Evolutionary conservation across 106 monocot genomes (phyloP).

Genomic region (Cymbidium sinense): DNA sequence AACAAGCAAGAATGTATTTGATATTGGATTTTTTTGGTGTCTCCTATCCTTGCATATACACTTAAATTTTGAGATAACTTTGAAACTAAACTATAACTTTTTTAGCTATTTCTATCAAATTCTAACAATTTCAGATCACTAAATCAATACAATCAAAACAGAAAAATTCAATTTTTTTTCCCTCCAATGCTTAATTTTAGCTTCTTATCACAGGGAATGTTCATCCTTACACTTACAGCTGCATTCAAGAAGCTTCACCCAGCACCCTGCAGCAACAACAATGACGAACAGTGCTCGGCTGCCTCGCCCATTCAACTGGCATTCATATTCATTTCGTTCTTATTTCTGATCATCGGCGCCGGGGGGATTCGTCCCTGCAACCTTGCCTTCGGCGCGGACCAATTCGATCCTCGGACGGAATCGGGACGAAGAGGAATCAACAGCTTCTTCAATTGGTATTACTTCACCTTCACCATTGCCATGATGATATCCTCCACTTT

Average conservation of each 20-base stretch:
- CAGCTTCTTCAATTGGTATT: conserved; percentile 99
- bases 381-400: conserved; percentile 86
- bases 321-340: conserved; percentile 41
- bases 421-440: conserved; percentile 56
- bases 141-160: too few relatives aligned
- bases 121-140: too few relatives aligned
- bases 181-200: not conserved
- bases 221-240: conserved; percentile 54
- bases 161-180: too few relatives aligned
- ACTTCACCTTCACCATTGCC: conserved; percentile 69
- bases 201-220: conserved; percentile 55
- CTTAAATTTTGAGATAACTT: too few relatives aligned
- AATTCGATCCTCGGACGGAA: conserved; percentile 68
- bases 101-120: too few relatives aligned
- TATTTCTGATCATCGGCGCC: conserved; percentile 52
- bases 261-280: conserved; percentile 20
- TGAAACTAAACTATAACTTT: too few relatives aligned
- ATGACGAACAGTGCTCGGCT: conserved; percentile 19
- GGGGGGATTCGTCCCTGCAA: conserved; percentile 89
- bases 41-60: too few relatives aligned
- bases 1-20: too few relatives aligned
- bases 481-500: conserved; percentile 68
- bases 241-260: conserved; percentile 50
- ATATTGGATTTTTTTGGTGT: too few relatives aligned
- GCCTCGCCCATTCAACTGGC: conserved; percentile 26